Base-by-base conservation (phyloP, 140 eudicot species). In the Flaveria floridana region DNA sequence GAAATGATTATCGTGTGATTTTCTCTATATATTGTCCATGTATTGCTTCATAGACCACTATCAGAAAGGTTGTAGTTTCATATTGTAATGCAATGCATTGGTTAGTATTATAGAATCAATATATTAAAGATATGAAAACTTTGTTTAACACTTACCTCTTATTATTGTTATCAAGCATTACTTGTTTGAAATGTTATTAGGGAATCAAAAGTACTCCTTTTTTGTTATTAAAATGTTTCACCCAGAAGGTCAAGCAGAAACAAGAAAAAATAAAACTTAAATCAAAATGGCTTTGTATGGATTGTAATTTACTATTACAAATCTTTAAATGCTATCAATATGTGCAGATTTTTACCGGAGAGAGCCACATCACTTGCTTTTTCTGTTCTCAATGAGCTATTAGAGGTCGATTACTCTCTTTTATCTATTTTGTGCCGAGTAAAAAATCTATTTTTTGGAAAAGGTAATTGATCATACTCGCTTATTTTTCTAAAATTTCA, bases 321-420 rank as follows among this genome's bases (percentile, higher is more conserved):
- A 51, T 19, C 46, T 55, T 55, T n/a, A 26, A 65, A 25, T 23
- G 18, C 25, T n/a, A 62, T 51, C 59, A 34, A 48, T 74, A 57
- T 55, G 44, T 87, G 88, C 92, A 89, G 98, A 66, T 84, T 86
- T 80, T 77, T 89, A 47, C 95, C 96, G 1, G 95, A 87, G 72
- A 87, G 83, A 82, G 96, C 96, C 78, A 86, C 96, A 1, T 86
- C 92, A 37, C 84, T 89, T 73, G 97, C 97, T 7, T 89, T 89
- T 78, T 80, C 89, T 16, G 80, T 92, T 39, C 86, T 92, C 77
- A 76, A 66, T 76, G 92, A 89, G 80, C 96, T 92, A 81, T 83
- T 89, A 52, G 78, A 92, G 96, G 98, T 92, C 12, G 71, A 90
- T 77, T 68, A 34, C 28, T 71, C 30, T 57, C 8, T 11, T 55